Base-by-base conservation (phyloP, 495 filamentous ascomycete genomes). In the Ramalina peruviana region DNA sequence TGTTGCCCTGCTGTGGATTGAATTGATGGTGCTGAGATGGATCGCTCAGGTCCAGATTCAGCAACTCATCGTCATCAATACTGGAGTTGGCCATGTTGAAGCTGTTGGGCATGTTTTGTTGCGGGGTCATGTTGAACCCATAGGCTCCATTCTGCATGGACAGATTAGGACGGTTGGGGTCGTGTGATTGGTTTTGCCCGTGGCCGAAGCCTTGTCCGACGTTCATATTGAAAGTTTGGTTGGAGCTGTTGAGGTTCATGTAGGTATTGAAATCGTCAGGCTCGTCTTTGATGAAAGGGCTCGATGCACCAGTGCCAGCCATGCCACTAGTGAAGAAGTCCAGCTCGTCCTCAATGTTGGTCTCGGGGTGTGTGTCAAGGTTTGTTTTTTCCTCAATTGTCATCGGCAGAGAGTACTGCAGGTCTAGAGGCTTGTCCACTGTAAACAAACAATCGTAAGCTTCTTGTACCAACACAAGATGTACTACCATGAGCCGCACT, bases 121-220 rank as follows among this genome's bases (percentile, higher is more conserved):
- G 71, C 16, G 70, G 70, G 30, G 62, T 60, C 39, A 69, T 73
- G 3, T 67, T 64, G 49, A 66, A 74, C 16, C 51, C 52, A 59
- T 74, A 76, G 40, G 61, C 69, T 45, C 61, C 59, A 54, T 69
- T 70, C 50, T 70, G 70, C 79, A 90, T 86, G 47, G 80, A 78
- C 51, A 98, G 72, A 42, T 92, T 86, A 41, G 83, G 90, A 3
- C 92, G 92, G 58, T 96, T 86, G 53, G 96, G 81, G 60, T 76
- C 74, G 43, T 75, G 75, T 17, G 21, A 15, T 23, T 36, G 45
- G 53, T 71, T 69, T 51, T 74, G 75, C 55, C 77, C 74, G 47
- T 72, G 65, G 25, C 60, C 59, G 58, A 79, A 82, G 49, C 83
- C 76, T 53, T 88, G 83, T 51, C 80, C 75, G 23, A 71, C 45